These are phyloP conservation scores for Pseudopyrenochaeta lycopersici DNA, from an alignment of 2,329 filamentous ascomycete genomes.

Conservation along the genomic window DNA sequence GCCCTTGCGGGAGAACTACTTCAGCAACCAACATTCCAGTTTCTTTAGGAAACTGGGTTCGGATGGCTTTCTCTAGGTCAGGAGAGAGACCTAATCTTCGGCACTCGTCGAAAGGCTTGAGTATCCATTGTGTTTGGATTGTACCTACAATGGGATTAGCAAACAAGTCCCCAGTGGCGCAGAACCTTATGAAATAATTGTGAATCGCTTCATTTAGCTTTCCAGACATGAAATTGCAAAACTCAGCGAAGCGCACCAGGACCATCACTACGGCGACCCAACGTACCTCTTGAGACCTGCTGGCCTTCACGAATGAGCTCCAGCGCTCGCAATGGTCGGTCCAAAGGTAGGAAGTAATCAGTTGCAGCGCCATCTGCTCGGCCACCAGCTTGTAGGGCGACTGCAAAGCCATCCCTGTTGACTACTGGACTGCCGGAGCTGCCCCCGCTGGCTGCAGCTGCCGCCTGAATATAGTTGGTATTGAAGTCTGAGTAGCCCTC, in stretches of 20 bases:
- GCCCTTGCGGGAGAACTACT: slow-evolving; percentile 90
- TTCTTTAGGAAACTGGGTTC: slow-evolving; percentile 86
- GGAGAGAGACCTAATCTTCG: slow-evolving; percentile 84
- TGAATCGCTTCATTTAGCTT: too few relatives aligned
- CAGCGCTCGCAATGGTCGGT: slow-evolving; percentile 86
- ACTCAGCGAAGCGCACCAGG: too few relatives aligned
- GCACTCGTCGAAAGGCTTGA: slow-evolving; percentile 98
- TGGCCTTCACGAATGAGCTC: slow-evolving; percentile 81
- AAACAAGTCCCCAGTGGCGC: too few relatives aligned
- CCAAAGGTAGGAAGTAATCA: slow-evolving; percentile 95
- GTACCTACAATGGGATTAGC: slow-evolving; percentile 55
- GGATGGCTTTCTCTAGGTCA: slow-evolving; percentile 85
- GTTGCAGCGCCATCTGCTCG: slow-evolving; percentile 94
- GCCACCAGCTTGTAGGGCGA: slow-evolving; percentile 93
- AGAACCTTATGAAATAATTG: too few relatives aligned
- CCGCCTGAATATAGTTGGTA: slow-evolving; percentile 95
- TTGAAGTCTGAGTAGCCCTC: slow-evolving; percentile 99
- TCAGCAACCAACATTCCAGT: slow-evolving; percentile 98
- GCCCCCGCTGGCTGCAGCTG: slow-evolving; percentile 93
- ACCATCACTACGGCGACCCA: too few relatives aligned
- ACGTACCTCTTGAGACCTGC: slow-evolving; percentile 75
- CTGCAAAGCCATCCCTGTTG: slow-evolving; percentile 89
- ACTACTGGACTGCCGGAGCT: slow-evolving; percentile 99
- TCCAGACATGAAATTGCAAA: too few relatives aligned
- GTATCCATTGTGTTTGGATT: slow-evolving; percentile 96